phyloP scores from a whole-genome alignment of 495 filamentous ascomycete genomes.

The Talaromyces ruber region DNA sequence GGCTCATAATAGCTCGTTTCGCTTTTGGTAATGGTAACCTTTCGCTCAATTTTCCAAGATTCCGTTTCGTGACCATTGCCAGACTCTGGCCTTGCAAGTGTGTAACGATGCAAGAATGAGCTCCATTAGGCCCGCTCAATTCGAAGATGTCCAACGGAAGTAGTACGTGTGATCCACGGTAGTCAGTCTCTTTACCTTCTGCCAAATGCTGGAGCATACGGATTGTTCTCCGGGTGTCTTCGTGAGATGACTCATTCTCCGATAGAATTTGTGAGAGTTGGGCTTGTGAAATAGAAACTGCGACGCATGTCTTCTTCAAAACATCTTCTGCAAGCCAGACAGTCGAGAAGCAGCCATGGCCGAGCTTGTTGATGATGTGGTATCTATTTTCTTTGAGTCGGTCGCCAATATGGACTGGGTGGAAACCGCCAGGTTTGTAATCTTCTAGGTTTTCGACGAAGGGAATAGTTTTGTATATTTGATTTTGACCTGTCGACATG shows the following conservation, averaged over 20 bases:
- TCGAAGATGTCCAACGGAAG: background rate
- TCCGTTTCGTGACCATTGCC: background rate
- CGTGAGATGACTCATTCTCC: background rate
- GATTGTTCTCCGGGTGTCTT: background rate
- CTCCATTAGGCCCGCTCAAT: background rate
- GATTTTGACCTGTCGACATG: background rate
- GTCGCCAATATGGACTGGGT: slow-evolving; percentile 31
- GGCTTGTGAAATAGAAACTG: background rate
- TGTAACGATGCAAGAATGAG: background rate
- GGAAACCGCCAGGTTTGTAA: slow-evolving; percentile 34
- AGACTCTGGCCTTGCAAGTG: background rate
- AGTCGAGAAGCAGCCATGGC: slow-evolving; percentile 33
- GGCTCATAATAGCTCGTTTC: background rate
- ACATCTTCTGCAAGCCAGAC: slow-evolving; percentile 10
- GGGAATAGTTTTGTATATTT: background rate
- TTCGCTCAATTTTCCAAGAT: background rate
- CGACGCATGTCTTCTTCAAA: background rate
- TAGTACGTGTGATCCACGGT: background rate
- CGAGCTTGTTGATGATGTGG: slow-evolving; percentile 29
- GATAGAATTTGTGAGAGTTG: background rate
- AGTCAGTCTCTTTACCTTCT: background rate
- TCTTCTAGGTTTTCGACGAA: slow-evolving; percentile 18
- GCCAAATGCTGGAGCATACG: background rate
- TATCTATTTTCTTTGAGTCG: slow-evolving; percentile 13
- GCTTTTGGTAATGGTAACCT: background rate